Evolutionary conservation across 257 asterid genomes (phyloP).

Genomic region (Solanum infundibuliforme): DNA sequence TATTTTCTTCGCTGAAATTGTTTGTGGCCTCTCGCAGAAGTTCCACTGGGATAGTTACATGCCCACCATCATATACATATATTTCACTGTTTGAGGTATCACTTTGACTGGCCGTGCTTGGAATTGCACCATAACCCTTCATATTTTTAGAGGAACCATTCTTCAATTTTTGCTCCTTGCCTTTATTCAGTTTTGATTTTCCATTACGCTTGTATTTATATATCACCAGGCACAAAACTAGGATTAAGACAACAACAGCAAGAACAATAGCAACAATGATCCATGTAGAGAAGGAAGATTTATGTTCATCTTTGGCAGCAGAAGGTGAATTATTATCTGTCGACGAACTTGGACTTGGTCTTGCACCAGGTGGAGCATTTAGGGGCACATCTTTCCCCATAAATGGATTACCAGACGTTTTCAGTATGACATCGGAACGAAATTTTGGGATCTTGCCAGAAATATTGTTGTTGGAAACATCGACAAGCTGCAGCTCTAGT

Average conservation of each 20-base stretch:
- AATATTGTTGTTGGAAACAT: conserved; percentile 68
- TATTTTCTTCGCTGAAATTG: conserved; percentile 40
- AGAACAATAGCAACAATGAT: conserved; percentile 14
- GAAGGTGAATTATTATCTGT: conserved; percentile 1
- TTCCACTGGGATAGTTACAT: conserved; percentile 44
- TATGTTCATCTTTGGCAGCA: background rate
- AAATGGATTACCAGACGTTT: conserved; percentile 33
- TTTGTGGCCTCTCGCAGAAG: conserved; percentile 54
- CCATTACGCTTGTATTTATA: conserved; percentile 20
- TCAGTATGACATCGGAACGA: conserved; percentile 23
- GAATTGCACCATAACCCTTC: background rate
- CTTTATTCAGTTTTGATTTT: background rate
- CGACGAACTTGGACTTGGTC: background rate
- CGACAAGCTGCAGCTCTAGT: conserved; percentile 39
- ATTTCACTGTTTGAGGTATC: conserved; percentile 18
- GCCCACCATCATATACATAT: conserved; percentile 30
- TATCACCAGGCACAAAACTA: conserved; percentile 6
- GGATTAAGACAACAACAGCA: background rate
- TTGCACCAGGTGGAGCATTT: conserved; percentile 12
- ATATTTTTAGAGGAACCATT: background rate
- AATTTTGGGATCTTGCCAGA: conserved; percentile 65
- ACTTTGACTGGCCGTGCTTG: conserved; percentile 3
- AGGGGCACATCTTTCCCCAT: conserved; percentile 49
- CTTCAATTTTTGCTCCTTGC: background rate
- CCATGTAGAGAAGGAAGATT: conserved; percentile 15